Evolutionary conservation across 1,284 basidiomycete genomes (phyloP), one percentile per base, ranked within the genome.

Genomic region (Acaromyces ingoldii): DNA sequence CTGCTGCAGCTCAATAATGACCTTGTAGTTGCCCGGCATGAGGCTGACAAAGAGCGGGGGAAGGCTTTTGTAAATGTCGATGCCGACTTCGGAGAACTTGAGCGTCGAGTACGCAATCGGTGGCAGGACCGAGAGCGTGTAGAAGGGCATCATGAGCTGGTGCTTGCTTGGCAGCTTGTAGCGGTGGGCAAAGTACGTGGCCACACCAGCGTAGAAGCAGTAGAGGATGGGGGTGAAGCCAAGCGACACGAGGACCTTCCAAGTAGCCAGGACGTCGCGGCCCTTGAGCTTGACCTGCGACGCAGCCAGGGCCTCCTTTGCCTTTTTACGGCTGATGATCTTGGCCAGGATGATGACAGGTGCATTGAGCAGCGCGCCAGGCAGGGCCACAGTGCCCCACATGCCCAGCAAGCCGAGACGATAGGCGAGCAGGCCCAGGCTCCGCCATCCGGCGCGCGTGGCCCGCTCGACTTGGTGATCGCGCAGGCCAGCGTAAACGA

Each of bases 41-140:
- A 98, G 80, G 19, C 91, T 88, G 55, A 98, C 82, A 65, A 98
- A 81, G 51, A 99, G 82, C 10, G 95, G 95, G 31, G 89, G 85
- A 17, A 99, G 80, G 24, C 91, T 95, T 90, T 98, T 99, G 62
- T 95, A 82, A 30, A 99, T 91, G 73, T 99, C 95, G 84, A 97
- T 87, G 31, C 95, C 95, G 17, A 93, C 95, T 77, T 99, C 95
- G 41, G 93, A 93, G 73, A 98, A 98, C 77, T 97, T 97, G 59
- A 99, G 82, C 9, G 93, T 89, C 6, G 91, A 91, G 74, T 89
- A 91, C 46, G 89, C 92, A 79, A 97, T 87, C 70, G 87, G 83
- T 6, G 95, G 95, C 34, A 98, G 78, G 1, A 84, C 80, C 17
- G 82, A 78, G 57, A 91, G 81, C 51, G 91, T 84, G 33, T 89